phyloP scores from a whole-genome alignment of 257 asterid genomes.

The Solanum bulbocastanum region DNA sequence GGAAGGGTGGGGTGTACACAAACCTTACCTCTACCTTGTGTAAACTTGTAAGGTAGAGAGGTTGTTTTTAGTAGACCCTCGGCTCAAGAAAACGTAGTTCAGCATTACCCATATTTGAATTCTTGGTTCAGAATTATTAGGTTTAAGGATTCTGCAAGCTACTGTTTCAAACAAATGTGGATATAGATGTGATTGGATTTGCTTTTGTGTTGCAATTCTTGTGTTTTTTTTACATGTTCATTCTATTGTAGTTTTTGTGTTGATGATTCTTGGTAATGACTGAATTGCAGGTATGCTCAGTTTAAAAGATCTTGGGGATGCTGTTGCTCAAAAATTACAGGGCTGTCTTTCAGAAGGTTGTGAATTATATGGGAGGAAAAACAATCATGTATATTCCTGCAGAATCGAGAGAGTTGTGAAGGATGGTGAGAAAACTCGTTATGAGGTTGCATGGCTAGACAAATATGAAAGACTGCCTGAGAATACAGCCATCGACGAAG shows the following conservation, averaged over 20 bases:
- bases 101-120: neutral
- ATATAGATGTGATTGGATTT: neutral
- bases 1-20: neutral
- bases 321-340: conserved; percentile 66
- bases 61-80: neutral
- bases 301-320: conserved; percentile 60
- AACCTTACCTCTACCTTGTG: neutral
- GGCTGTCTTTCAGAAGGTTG: conserved; percentile 60
- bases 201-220: neutral
- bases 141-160: neutral
- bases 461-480: conserved; percentile 41
- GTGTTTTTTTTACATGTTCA: neutral
- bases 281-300: conserved; percentile 63
- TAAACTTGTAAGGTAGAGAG: neutral
- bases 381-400: conserved; percentile 51
- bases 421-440: conserved; percentile 42
- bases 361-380: conserved; percentile 65
- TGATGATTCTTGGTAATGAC: neutral
- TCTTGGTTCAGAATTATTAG: neutral
- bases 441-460: conserved; percentile 75
- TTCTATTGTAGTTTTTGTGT: neutral
- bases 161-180: neutral
- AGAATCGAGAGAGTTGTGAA: conserved; percentile 47
- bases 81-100: neutral
- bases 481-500: conserved; percentile 40